Evolutionary conservation across 2,329 filamentous ascomycete genomes (phyloP).

Genomic region (Trichoderma sp.): DNA sequence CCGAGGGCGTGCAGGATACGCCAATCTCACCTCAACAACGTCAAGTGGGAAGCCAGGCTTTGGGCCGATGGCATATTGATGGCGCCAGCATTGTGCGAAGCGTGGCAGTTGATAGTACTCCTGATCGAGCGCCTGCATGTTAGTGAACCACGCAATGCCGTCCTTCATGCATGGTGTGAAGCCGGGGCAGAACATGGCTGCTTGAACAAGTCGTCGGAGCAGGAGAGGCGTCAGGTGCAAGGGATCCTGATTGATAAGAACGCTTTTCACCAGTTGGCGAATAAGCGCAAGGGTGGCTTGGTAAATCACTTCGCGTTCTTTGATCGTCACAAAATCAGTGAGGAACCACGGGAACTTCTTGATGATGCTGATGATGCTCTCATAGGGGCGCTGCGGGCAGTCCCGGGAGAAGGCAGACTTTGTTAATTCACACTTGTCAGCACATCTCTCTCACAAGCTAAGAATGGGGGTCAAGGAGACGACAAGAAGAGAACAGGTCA

Average conservation of each 20-base stretch:
- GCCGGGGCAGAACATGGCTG: slow-evolving; percentile 56
- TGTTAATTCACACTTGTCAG: neutral
- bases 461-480: neutral
- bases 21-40: slow-evolving; percentile 49
- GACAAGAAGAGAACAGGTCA: neutral
- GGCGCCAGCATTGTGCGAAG: slow-evolving; percentile 47
- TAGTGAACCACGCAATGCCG: slow-evolving; percentile 47
- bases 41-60: slow-evolving; percentile 50
- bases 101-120: slow-evolving; percentile 46
- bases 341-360: slow-evolving; percentile 62
- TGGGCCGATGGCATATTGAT: slow-evolving; percentile 50
- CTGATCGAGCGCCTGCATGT: slow-evolving; percentile 28
- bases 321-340: slow-evolving; percentile 54
- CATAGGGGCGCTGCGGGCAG: slow-evolving; percentile 62
- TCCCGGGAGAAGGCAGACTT: slow-evolving; percentile 59
- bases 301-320: slow-evolving; percentile 53
- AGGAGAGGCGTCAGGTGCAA: slow-evolving; percentile 52
- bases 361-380: slow-evolving; percentile 62
- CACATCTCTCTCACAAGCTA: neutral
- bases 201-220: slow-evolving; percentile 48
- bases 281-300: slow-evolving; percentile 50
- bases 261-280: slow-evolving; percentile 40
- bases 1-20: neutral
- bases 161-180: slow-evolving; percentile 62
- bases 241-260: slow-evolving; percentile 39